Evolutionary conservation across 352 stramenopile genomes (phyloP), one percentile per base, ranked within the genome.

Genomic region (Thalassiosira mediterranea): DNA sequence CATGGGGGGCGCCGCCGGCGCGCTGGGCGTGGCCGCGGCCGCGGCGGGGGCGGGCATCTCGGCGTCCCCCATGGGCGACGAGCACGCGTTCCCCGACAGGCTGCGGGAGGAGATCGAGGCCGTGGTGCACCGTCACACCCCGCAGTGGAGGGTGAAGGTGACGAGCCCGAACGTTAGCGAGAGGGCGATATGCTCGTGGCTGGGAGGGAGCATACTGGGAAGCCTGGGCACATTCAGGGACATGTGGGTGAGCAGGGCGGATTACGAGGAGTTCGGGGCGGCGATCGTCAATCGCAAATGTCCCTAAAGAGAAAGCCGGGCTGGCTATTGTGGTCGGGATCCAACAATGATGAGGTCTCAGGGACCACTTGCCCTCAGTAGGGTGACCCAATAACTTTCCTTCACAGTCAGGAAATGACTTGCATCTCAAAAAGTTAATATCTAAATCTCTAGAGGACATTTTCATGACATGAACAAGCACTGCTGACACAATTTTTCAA

Each of bases 201-300:
- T 99, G 62, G 97, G 97, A 47, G 97, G 96, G 21, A 98, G 96
- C 72, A 98, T 99, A 83, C 86, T 99, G 32, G 96, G 93, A 26
- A 98, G 95, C 63, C 90, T 99, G 23, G 96, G 95, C 49, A 98
- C 94, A 21, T 99, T 99, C 89, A 96, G 98, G 86, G 97, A 98
- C 71, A 99, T 99, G 96, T 99, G 96, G 96, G 97, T 99, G 81
- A 97, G 95, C 48, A 98, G 98, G 87, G 92, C 89, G 52, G 97
- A 99, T 87, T 99, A 99, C 81, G 97, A 98, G 51, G 97, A 99
- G 87, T 96, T 96, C 79, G 97, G 97, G 21, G 85, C 95, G 58
- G 94, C 91, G n/a, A 98, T 98, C 83, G 88, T 99, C 21, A 95
- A 98, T 90, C 93, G 96, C 66, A 98, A 98, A 79, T 98, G 95